Evolutionary conservation across 768 basidiomycete genomes (phyloP), one percentile per base, ranked within the genome.

Genomic region (Lepiota venenata): DNA sequence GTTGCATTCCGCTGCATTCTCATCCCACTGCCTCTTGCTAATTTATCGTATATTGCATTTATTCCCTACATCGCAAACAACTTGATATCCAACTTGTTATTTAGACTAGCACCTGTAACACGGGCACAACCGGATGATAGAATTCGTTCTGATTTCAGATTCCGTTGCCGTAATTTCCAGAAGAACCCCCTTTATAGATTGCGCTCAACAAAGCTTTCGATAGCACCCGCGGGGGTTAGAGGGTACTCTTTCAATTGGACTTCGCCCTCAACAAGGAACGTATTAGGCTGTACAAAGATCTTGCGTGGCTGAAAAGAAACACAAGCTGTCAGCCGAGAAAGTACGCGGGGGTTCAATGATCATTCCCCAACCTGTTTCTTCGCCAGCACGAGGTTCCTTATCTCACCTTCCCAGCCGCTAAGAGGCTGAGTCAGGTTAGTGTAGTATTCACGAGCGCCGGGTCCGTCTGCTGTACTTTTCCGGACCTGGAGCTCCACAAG

Each of bases 221-320:
- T 89, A 32, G 84, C 76, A 29, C 92, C 93, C 18, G 78, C 84
- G 1, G 80, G 63, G 0, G 85, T 90, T 52, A 88, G 69, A 8
- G 88, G 82, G 64, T 93, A 93, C 62, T 93, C 91, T 66, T 83
- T 89, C 56, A 95, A 70, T 50, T 83, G 72, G 22, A 91, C 88
- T 60, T 90, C 81, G 22, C 73, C 84, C 58, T 83, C 71, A 49
- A 79, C 79, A 45, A 92, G 60, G 60, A 84, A 72, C 12, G 91
- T 91, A 62, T 88, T 93, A 2, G 90, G 88, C 67, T 91, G 92
- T 2, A 91, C 84, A 68, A 93, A 88, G 15, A 91, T 78, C 68
- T 91, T 93, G 55, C 92, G 83, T 15, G 92, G 87, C 85, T 93
- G 59, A 50, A 56, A 52, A 61, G 21, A 27, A 38, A 43, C 43